These are phyloP conservation scores for Fusarium nisikadoi DNA, from an alignment of 2,329 filamentous ascomycete genomes.

Conservation along the genomic window DNA sequence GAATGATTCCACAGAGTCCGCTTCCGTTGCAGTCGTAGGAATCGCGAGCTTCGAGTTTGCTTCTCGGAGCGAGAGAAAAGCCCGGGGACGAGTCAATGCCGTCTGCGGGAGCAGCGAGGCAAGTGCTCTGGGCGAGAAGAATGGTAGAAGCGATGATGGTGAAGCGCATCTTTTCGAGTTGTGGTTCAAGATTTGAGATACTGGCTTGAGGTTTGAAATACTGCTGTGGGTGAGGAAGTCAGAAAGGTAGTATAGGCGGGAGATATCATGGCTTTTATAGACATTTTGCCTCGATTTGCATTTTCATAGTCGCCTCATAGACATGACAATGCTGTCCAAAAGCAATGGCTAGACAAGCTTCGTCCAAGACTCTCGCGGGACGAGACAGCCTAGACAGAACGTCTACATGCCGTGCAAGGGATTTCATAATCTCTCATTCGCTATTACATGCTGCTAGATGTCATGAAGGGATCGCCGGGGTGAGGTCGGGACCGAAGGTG, in stretches of 20 bases:
- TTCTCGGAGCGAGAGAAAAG: neutral
- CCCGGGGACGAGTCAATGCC: neutral
- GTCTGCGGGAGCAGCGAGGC: neutral
- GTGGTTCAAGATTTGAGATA: neutral
- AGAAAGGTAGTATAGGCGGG: neutral
- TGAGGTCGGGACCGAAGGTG: neutral
- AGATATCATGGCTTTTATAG: neutral
- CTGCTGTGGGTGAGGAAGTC: neutral
- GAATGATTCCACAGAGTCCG: neutral
- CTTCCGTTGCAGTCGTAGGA: neutral
- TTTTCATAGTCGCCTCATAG: no score
- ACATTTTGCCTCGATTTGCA: neutral
- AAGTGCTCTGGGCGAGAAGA: neutral
- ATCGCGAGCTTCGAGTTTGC: neutral
- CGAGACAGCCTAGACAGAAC: rapidly evolving
- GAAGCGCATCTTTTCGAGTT: neutral
- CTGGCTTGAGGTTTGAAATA: neutral
- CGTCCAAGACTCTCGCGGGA: neutral
- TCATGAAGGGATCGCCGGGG: neutral
- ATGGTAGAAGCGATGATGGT: neutral
- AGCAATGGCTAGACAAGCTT: neutral
- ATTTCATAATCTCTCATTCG: neutral
- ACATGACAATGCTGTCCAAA: no score
- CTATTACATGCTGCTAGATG: neutral
- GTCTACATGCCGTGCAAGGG: neutral